Percentiles rank a stretch among this genome's conserved stretches.
phyloP scores from a whole-genome alignment of 2,329 filamentous ascomycete species.

The Aspergillus proliferans region DNA sequence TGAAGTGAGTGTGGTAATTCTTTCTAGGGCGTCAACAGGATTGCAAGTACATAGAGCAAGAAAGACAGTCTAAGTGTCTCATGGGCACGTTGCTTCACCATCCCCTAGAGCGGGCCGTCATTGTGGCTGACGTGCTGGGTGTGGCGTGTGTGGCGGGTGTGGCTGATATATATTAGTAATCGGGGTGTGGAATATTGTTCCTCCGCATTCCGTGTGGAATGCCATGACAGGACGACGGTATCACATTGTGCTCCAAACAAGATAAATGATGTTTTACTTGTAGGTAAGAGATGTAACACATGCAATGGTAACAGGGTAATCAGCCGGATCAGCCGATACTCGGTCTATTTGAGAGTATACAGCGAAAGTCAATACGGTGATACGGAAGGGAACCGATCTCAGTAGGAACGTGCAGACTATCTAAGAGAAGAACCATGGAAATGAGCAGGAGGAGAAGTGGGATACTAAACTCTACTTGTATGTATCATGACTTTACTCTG shows the following conservation, averaged over 20 bases:
- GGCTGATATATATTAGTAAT: neutral
- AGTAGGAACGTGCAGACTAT: neutral
- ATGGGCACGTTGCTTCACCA: neutral
- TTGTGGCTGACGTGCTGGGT: constrained; percentile 6
- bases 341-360: no score
- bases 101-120: constrained; percentile 9
- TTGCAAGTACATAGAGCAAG: neutral
- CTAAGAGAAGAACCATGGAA: neutral
- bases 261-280: no score
- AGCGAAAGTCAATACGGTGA: no score
- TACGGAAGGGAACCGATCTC: no score
- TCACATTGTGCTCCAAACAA: no score
- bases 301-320: no score
- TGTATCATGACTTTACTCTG: neutral
- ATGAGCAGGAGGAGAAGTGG: neutral
- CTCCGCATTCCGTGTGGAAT: no score
- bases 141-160: neutral
- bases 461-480: neutral
- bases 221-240: no score
- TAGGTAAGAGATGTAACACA: no score
- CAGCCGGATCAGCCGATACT: no score
- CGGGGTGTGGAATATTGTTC: no score
- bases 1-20: neutral
- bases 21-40: neutral
- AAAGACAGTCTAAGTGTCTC: neutral